Evolutionary conservation across 2,329 filamentous ascomycete species (phyloP), one percentile per base, ranked within the genome.

Genomic region (Sporothrix pseudoabietina): DNA sequence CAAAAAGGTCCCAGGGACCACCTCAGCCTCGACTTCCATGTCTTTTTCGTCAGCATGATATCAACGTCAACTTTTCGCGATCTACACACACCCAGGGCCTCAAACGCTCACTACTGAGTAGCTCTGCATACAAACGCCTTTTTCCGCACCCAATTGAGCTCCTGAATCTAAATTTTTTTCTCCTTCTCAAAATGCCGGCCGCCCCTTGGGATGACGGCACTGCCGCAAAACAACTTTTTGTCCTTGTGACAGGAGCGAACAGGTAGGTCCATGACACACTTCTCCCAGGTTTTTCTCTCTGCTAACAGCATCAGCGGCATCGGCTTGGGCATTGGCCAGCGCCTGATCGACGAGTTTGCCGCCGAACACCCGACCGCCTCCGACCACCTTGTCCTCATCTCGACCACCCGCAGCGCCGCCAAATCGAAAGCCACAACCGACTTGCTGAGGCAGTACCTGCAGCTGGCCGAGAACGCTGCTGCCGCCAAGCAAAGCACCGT

Each of bases 311-410:
- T 5, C 81, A 98, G 95, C 80, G 95, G 95, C 75, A 89, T 98
- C 61, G 95, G 95, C 61, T 92, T 95, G 78, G 91, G 91, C 72
- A 94, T 93, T 77, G 92, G 92, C 80, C 89, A 92, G 79, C 92
- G 94, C 75, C 86, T 97, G 73, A 95, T 97, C 77, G 93, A 97
- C 84, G 93, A 97, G 78, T 98, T 97, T 84, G 89, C 97, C 74
- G 84, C 85, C 74, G 88, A 89, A 14, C 90, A 89, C 49, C 88
- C 91, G 41, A 84, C 89, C 68, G 85, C 86, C 41, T 87, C 92
- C 73, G 87, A 92, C 73, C 89, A 91, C 78, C 88, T 98, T 61
- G 88, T 93, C 77, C 86, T 98, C 72, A 89, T 98, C 76, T 90
- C 93, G 76, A 97, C 94, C 6, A 97, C 95, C 0, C 92, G 95